Conservation (phyloP, 305 asterid species). For the Solanum aculeatissimum region DNA sequence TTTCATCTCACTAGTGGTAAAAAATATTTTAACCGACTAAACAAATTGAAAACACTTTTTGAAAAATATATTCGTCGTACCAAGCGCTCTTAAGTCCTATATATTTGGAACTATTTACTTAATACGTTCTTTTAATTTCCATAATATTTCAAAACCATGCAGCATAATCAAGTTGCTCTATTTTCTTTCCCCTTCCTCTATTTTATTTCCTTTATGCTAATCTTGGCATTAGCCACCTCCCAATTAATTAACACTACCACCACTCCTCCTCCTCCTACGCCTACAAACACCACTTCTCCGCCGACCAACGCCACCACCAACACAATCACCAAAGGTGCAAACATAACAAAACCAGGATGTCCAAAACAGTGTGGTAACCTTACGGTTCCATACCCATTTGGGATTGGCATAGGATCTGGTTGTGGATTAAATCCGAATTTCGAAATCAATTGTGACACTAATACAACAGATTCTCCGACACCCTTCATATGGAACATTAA, state of each 20-base stretch:
- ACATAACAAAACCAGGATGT: background rate
- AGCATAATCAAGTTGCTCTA: background rate
- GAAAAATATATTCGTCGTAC: too few relatives aligned
- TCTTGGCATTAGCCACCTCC: background rate
- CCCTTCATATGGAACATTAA: slow-evolving; percentile 1
- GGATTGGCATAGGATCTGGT: slow-evolving; percentile 25
- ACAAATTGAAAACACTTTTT: too few relatives aligned
- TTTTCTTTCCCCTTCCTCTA: background rate
- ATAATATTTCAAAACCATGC: background rate
- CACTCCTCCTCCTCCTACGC: background rate
- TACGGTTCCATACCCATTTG: slow-evolving; percentile 26
- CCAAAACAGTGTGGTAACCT: slow-evolving; percentile 5
- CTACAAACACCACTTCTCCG: background rate
- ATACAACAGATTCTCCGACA: slow-evolving; percentile 20
- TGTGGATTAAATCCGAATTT: slow-evolving; percentile 21
- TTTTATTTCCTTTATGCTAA: background rate
- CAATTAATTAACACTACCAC: background rate
- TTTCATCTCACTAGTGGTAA: background rate
- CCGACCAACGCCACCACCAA: background rate
- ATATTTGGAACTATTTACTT: background rate
- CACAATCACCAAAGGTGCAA: background rate
- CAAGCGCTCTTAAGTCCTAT: background rate
- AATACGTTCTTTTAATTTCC: background rate
- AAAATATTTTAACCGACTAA: too few relatives aligned
- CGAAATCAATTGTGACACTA: slow-evolving; percentile 24